phyloP scores from a whole-genome alignment of 2,329 filamentous ascomycete species.

The Coniochaeta sp. region DNA sequence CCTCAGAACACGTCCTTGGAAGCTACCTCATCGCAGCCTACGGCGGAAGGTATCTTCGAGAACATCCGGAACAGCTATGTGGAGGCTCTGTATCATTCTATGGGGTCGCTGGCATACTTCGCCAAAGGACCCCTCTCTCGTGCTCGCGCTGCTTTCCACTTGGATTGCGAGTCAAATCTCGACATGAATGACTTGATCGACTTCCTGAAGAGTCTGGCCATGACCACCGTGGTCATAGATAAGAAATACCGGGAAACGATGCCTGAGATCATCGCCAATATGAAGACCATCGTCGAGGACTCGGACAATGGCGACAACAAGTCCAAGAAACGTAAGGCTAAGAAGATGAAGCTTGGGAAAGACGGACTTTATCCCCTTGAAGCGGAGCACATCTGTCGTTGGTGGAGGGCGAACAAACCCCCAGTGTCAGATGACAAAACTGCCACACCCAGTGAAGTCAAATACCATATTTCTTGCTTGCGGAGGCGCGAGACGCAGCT shows the following conservation, averaged over 20 bases:
- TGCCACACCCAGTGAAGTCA: constrained; percentile 45
- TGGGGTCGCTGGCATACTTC: constrained; percentile 75
- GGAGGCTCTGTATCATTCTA: constrained; percentile 55
- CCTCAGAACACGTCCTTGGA: constrained; percentile 7
- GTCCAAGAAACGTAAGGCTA: constrained; percentile 44
- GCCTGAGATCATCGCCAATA: constrained; percentile 50
- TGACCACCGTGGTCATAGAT: constrained; percentile 61
- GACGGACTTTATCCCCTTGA: constrained; percentile 63
- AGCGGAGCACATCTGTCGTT: constrained; percentile 55
- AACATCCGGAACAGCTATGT: constrained; percentile 52
- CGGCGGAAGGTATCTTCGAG: constrained; percentile 46
- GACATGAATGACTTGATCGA: constrained; percentile 56
- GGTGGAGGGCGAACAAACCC: constrained; percentile 60
- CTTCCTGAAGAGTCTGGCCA: constrained; percentile 62
- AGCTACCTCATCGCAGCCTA: constrained; percentile 26
- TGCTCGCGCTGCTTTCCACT: constrained; percentile 62
- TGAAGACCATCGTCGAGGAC: constrained; percentile 48
- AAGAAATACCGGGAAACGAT: constrained; percentile 74
- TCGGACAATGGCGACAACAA: constrained; percentile 40
- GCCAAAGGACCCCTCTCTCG: constrained; percentile 74
- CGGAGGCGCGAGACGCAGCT: constrained; percentile 71
- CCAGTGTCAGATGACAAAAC: constrained; percentile 39
- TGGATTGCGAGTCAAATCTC: constrained; percentile 52
- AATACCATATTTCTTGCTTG: constrained; percentile 56
- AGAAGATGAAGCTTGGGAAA: constrained; percentile 60